Base-by-base conservation (phyloP, 805 yeast species). In the Yarrowia yakushimensis region DNA sequence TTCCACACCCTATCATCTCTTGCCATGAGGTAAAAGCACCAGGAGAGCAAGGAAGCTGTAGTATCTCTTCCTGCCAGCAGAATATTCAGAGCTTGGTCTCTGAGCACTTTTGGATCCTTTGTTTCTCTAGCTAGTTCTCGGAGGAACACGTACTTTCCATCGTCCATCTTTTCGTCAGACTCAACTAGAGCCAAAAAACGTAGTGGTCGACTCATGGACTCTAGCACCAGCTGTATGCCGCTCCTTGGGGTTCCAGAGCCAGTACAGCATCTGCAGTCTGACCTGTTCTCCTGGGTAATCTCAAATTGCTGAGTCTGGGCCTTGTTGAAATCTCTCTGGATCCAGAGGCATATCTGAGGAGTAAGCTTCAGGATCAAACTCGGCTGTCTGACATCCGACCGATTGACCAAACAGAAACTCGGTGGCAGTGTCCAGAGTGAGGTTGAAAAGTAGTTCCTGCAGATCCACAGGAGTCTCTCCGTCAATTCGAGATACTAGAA, bases 51-150 rank as follows among this genome's bases (percentile, higher is more conserved):
- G 2, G 80, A 78, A 5, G 84, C 84, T 10, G 85, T 81, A 41
- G 85, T 81, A 67, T 81, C 84, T 67, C 85, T 74, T 23, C 84
- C 84, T 12, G 85, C 85, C n/a, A 81, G 69, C 63, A 81, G 73
- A 60, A 81, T 77, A 66, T 79, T 81, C 69, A 81, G 72, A 43
- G 79, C 73, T 70, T 81, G 84, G 68, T 80, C 82, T 54, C 84
- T 73, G 63, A 81, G 77, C 17, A 76, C 74, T 60, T 64, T 70
- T 13, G 81, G 80, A 65, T 81, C 79, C 61, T 78, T 74, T 7
- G 83, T 80, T 67, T 79, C 79, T 69, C 78, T 77, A 45, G 75
- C 80, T 64, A 81, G 74, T 66, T 80, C 84, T 45, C 76, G 72
- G 63, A 82, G 75, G 69, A 81, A 80, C 13, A 79, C 76, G 65